A percentile compares a stretch with the other conserved stretches of the same genome.
Conservation (phyloP, 1,139 yeast species). For the Diutina catenulata region DNA sequence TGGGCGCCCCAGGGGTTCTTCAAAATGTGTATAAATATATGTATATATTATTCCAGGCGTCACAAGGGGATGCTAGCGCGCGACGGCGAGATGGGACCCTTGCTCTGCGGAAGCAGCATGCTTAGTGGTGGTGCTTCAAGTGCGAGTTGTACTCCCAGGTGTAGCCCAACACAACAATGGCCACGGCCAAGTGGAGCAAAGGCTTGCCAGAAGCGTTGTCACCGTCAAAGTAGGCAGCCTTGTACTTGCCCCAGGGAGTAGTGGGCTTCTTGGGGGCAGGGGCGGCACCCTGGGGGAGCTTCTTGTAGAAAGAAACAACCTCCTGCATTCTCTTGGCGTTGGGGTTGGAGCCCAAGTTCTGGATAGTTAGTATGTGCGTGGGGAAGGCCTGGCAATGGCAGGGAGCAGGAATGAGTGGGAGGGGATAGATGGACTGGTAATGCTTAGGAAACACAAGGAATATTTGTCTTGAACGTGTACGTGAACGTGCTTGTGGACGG, state of each 20-base stretch:
- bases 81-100: no score
- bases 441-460: not conserved
- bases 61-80: no score
- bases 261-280: constrained; percentile 57
- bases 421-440: not conserved
- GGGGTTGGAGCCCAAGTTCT: constrained; percentile 91
- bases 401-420: not conserved
- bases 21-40: no score
- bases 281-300: constrained; percentile 90
- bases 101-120: no score
- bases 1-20: no score
- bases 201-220: constrained; percentile 77
- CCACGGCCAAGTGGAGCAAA: constrained; percentile 64
- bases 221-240: constrained; percentile 68
- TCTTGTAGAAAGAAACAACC: constrained; percentile 91
- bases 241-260: constrained; percentile 65
- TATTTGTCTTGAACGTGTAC: no score
- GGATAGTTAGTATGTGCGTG: constrained; percentile 25
- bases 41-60: no score
- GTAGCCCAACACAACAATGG: constrained; percentile 71
- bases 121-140: constrained; percentile 31
- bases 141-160: constrained; percentile 91
- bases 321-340: constrained; percentile 95
- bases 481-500: no score
- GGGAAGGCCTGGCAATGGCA: not conserved